phyloP scores from a whole-genome alignment of 2,329 filamentous ascomycete species.

The Xylariaceae sp. region DNA sequence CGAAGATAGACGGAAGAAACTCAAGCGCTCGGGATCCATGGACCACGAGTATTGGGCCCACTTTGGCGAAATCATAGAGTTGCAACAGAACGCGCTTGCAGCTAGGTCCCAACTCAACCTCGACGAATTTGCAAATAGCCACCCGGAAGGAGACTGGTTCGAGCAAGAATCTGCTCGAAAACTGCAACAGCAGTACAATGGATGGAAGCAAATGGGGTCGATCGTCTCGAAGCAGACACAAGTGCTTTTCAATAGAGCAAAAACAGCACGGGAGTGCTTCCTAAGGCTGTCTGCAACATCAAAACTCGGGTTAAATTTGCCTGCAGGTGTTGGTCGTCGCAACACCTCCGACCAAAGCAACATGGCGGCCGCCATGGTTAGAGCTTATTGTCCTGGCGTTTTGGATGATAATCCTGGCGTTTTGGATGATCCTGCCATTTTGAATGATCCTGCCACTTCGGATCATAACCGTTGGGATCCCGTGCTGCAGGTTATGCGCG shows the following conservation, averaged over 20 bases:
- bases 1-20: too few species aligned
- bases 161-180: neutral
- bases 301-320: neutral
- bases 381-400: neutral
- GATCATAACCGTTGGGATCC: neutral
- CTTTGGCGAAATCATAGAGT: too few species aligned
- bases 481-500: neutral
- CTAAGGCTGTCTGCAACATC: neutral
- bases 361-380: neutral
- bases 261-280: too few species aligned
- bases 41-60: too few species aligned
- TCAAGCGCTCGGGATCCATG: too few species aligned
- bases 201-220: neutral
- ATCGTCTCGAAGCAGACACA: neutral
- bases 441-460: too few species aligned
- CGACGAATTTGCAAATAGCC: neutral
- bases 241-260: neutral
- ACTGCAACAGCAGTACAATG: neutral
- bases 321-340: neutral
- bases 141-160: too few species aligned
- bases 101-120: too few species aligned
- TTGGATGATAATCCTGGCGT: too few species aligned
- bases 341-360: neutral
- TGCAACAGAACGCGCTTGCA: too few species aligned
- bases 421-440: too few species aligned